Evolutionary conservation across 2,329 filamentous ascomycete genomes (phyloP), one percentile per base, ranked within the genome.

Genomic region (Microascus cirrosus): DNA sequence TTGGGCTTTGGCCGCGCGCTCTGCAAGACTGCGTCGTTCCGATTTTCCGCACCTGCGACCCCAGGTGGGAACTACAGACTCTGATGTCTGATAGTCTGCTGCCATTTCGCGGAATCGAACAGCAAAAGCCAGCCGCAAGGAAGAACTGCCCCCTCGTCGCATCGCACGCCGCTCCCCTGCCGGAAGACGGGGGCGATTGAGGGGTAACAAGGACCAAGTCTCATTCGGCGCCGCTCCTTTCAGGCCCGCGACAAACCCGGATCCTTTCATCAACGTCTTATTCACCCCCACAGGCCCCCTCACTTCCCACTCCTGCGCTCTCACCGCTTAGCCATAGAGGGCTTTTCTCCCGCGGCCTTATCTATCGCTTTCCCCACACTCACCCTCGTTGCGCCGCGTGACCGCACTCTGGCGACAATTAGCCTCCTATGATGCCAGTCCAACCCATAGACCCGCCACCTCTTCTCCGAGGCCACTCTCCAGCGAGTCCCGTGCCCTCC

Each of bases 361-460:
- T 45, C 45, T 50, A 6, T 20, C 20, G 7, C 45, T 50, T 20
- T 22, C 45, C 50, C 24, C 52, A 42, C 56, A 18, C 34, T 13
- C 56, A 12, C 20, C 18, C n/a, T 20, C 24, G 56, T 54, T 32
- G 28, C 28, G 56, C 45, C 32, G 55, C 22, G 42, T 52, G 42
- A 52, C 55, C 45, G 45, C 18, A 45, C 45, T 22, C 35, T n/a
- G 8, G 28, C 25, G 15, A 51, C 28, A 20, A 35, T 20, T 56
- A 59, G 59, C 61, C 58, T 66, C 67, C 69, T 66, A 82, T 82
- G 79, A 72, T 81, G 64, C 76, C 79, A 55, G 69, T 78, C 61
- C 77, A 77, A 65, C 75, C 79, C 62, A 74, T 81, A 67, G 79
- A 82, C 67, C 74, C 72, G 52, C 69, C 73, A 60, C 59, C 68